A percentile compares a stretch with the other conserved stretches of the same genome.
Evolutionary conservation across 306 rosid species (phyloP).

Genomic region (Morella rubra): DNA sequence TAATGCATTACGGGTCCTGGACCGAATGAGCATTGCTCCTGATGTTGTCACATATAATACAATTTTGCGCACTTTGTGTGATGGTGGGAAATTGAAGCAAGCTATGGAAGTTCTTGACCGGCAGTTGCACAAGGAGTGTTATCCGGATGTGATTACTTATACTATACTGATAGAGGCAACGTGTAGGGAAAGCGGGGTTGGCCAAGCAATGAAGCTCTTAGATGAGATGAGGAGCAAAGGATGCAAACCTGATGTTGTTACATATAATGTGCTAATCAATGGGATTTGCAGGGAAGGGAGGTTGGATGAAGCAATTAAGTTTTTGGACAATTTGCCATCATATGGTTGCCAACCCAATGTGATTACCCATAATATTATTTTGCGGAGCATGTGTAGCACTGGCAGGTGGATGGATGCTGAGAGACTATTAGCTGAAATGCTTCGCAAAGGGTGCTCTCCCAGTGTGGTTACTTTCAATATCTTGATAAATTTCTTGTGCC

Average conservation of each 20-base stretch:
- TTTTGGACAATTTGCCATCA: slow-evolving; percentile 56
- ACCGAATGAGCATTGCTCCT: slow-evolving; percentile 79
- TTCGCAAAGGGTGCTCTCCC: slow-evolving; percentile 82
- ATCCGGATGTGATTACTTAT: slow-evolving; percentile 91
- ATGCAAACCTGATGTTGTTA: slow-evolving; percentile 90
- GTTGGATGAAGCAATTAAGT: slow-evolving; percentile 77
- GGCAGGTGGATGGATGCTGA: slow-evolving; percentile 98
- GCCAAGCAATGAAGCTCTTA: slow-evolving; percentile 78
- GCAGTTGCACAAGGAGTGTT: slow-evolving; percentile 69
- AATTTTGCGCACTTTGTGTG: slow-evolving; percentile 78
- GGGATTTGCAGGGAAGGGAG: slow-evolving; percentile 93
- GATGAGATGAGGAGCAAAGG: slow-evolving; percentile 86
- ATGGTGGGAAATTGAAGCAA: slow-evolving; percentile 67
- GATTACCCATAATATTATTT: slow-evolving; percentile 71
- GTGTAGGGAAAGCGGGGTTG: slow-evolving; percentile 85
- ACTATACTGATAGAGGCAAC: slow-evolving; percentile 92
- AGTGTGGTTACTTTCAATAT: slow-evolving; percentile 97
- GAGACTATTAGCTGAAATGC: slow-evolving; percentile 71
- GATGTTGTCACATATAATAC: slow-evolving; percentile 91
- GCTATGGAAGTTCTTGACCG: slow-evolving; percentile 90
- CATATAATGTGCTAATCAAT: slow-evolving; percentile 83
- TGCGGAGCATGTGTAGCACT: slow-evolving; percentile 91
- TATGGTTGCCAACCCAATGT: slow-evolving; percentile 81
- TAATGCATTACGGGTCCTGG: slow-evolving; percentile 69
- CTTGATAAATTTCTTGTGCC: slow-evolving; percentile 85